These are phyloP conservation scores for Syzygium grande DNA, from an alignment of 345 rosid species.

Conservation along the genomic window DNA sequence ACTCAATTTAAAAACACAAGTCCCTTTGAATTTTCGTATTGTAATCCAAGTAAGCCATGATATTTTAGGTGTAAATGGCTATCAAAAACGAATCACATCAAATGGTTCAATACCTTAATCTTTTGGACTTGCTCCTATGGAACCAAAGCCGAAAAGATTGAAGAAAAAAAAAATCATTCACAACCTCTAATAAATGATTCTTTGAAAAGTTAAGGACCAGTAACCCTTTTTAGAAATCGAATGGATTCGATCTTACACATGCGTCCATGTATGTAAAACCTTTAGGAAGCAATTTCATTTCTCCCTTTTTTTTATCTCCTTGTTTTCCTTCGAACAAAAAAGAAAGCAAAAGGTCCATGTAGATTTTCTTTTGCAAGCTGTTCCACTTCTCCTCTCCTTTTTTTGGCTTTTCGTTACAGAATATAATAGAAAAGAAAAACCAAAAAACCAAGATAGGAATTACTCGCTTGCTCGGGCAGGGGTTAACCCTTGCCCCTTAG, in stretches of 20 bases:
- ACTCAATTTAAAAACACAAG: background rate
- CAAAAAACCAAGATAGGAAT: background rate
- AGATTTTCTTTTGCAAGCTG: background rate
- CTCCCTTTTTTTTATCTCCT: background rate
- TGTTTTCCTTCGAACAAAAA: background rate
- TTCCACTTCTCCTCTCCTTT: background rate
- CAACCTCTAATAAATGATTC: too few relatives aligned
- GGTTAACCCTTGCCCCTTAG: background rate
- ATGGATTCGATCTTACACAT: too few relatives aligned
- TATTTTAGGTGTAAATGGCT: background rate
- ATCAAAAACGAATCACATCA: too few relatives aligned
- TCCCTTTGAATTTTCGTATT: background rate
- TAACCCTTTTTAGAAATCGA: too few relatives aligned
- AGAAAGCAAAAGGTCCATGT: background rate
- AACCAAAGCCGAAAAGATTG: too few relatives aligned
- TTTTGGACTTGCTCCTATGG: too few relatives aligned
- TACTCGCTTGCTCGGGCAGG: background rate
- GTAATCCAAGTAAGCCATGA: background rate
- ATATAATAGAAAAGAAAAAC: background rate
- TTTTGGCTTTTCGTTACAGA: background rate
- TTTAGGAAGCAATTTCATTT: background rate
- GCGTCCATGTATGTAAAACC: background rate
- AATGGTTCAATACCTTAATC: too few relatives aligned
- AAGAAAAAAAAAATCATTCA: too few relatives aligned
- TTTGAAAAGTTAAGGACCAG: too few relatives aligned